Base-by-base conservation (phyloP, 441 rosid species). In the Gossypium laxum region DNA sequence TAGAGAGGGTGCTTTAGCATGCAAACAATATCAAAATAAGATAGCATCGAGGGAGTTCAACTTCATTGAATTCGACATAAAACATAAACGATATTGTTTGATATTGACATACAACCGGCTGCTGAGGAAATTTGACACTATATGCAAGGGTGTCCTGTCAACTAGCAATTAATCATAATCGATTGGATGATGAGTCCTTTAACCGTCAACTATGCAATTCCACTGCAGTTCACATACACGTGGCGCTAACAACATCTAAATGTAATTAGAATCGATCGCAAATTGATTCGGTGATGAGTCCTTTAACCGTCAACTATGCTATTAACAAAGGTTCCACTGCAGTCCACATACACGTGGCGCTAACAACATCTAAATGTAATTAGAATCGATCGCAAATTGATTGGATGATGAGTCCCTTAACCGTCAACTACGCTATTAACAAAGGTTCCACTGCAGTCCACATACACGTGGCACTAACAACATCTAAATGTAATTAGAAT, bases 401-500 rank as follows among this genome's bases (percentile, higher is more conserved):
- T 67, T 6, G 1, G 43, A 26, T 26, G 41, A 26, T 2, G 45
- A 67, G 51, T 48, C 41, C 18, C 18, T 5, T 57, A 41, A 45
- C 38, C 17, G 12, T 65, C 70, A 32, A 38, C 34, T 21, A 34
- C 15, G 43, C 54, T n/a, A 48, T 14, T 24, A 61, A 19, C 14
- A 5, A 45, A 3, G 7, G 18, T 19, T 38, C 45, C 24, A 15
- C 58, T 17, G 14, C 24, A n/a, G 15, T 47, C 38, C 24, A 10
- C 18, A 30, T 51, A 22, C 63, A 50, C 21, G n/a, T 19, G 76
- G 18, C 10, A 17, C 30, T 38, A 34, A 1, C 41, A 56, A 0
- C 41, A 56, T 6, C 24, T 66, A 65, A 75, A 76, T 47, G 60
- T 24, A 50, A 45, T 51, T 62, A 54, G 28, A 54, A 3, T 19